Base-by-base conservation (phyloP, 805 yeast species). In the Cyberlindnera saturnus region DNA sequence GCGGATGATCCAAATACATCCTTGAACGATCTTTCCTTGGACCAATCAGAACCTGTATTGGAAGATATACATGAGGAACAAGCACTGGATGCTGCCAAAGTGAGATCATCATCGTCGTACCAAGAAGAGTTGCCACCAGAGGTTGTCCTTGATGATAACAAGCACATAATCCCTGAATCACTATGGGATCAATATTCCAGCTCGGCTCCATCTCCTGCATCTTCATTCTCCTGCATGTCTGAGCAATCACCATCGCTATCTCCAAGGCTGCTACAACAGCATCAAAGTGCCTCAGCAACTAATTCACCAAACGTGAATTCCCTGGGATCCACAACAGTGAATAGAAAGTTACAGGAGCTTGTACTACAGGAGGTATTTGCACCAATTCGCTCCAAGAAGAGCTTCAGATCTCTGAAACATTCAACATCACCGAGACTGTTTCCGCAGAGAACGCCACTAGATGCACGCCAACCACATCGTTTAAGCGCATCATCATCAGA, bases 71-170 rank as follows among this genome's bases (percentile, higher is more conserved):
- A 45, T 32, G 38, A 40, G 9, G 28, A 23, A 10, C 28, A 23
- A 23, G 28, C 28, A 23, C 41, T 40, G 4, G 41, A 36, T 38
- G 43, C 48, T 3, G 23, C 36, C 20, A 44, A 34, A 18, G 23
- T 46, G 10, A 51, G 44, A 41, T 45, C 53, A 26, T 49, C 63
- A 40, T 41, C 47, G 7, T 46, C 56, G 14, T 38, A 11, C 31
- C 57, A 54, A 32, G 61, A 54, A 46, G 69, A 60, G 34, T 55
- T 60, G 6, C 70, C 79, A 10, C 86, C 91, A 3, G 96, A 88
- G 57, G 98, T 91, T n/a, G 81, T 86, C 2, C 70, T 91, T 30
- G 90, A 88, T 60, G 98, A 91, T 57, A 91, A 91, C 62, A 82
- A 78, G 45, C 99, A 91, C 62, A 90, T 91, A 43, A 82, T 91